phyloP scores from a whole-genome alignment of 495 filamentous ascomycete genomes.

The Sabuloglossum arenarium region DNA sequence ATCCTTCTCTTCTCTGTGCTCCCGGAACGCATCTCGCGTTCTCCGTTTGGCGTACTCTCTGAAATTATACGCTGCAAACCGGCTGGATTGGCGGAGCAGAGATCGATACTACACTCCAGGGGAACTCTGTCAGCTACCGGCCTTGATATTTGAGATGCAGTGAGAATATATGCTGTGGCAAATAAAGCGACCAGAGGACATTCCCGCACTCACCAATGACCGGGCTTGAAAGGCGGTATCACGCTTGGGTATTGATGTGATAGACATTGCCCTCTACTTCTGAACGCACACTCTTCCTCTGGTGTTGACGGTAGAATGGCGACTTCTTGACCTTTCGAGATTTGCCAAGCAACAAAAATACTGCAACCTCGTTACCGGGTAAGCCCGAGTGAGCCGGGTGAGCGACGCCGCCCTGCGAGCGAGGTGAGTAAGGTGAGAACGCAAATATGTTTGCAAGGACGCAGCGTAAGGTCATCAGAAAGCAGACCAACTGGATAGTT shows the following conservation, averaged over 20 bases:
- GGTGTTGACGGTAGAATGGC: too few species aligned
- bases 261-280: slow-evolving; percentile 16
- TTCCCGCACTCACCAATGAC: slow-evolving; percentile 36
- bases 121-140: not conserved
- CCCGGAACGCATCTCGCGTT: slow-evolving; percentile 73
- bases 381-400: too few species aligned
- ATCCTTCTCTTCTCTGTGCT: slow-evolving; percentile 49
- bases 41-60: slow-evolving; percentile 85
- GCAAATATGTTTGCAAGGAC: too few species aligned
- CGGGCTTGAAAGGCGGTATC: slow-evolving; percentile 50
- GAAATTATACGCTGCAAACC: slow-evolving; percentile 92
- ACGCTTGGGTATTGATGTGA: slow-evolving; percentile 28
- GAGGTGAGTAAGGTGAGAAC: too few species aligned
- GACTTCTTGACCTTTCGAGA: too few species aligned
- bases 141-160: not conserved
- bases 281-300: too few species aligned
- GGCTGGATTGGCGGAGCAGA: slow-evolving; percentile 62
- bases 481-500: too few species aligned
- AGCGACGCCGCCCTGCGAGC: too few species aligned
- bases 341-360: too few species aligned
- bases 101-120: slow-evolving; percentile 54
- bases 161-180: not conserved
- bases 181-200: not conserved
- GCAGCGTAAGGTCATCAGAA: too few species aligned
- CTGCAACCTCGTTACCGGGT: too few species aligned